These are phyloP conservation scores for Chenopodium quinoa DNA, from an alignment of 148 eudicot genomes.

Conservation along the genomic window DNA sequence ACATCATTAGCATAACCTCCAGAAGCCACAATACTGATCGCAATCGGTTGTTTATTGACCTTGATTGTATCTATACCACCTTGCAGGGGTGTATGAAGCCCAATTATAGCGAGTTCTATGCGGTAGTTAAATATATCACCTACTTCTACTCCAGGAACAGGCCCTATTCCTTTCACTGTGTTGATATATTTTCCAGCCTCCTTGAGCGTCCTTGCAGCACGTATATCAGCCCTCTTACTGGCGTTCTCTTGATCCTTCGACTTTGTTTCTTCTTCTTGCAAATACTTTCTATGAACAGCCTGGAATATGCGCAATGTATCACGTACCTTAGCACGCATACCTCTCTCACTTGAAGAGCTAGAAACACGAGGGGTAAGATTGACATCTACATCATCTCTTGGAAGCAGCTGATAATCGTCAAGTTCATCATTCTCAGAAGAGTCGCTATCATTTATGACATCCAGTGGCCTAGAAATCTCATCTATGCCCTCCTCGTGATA, in stretches of 20 bases:
- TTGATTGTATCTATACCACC: slow-evolving; percentile 70
- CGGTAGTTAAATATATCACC: slow-evolving; percentile 84
- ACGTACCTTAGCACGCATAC: slow-evolving; percentile 59
- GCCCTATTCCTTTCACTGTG: slow-evolving; percentile 37
- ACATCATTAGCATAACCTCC: slow-evolving; percentile 71
- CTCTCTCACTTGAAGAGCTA: slow-evolving; percentile 39
- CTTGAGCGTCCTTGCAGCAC: slow-evolving; percentile 46
- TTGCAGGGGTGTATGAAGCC: slow-evolving; percentile 68
- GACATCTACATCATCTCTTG: slow-evolving; percentile 27
- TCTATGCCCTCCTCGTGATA: slow-evolving; percentile 12
- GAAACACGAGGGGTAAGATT: slow-evolving; percentile 47
- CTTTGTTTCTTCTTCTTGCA: slow-evolving; percentile 61
- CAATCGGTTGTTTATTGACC: slow-evolving; percentile 37
- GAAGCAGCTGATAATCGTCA: slow-evolving; percentile 28
- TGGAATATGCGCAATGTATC: slow-evolving; percentile 62
- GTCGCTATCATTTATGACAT: slow-evolving; percentile 19
- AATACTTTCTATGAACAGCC: slow-evolving; percentile 50
- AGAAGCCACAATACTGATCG: slow-evolving; percentile 77
- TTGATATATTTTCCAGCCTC: slow-evolving; percentile 49
- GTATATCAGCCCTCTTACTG: slow-evolving; percentile 50
- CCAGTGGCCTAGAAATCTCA: slow-evolving; percentile 9
- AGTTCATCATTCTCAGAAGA: slow-evolving; percentile 20
- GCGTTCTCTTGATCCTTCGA: slow-evolving; percentile 24
- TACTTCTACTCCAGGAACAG: slow-evolving; percentile 84
- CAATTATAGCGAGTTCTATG: slow-evolving; percentile 73